phyloP scores from a whole-genome alignment of 2,329 filamentous ascomycete species.

The Cordyceps tenuipes region DNA sequence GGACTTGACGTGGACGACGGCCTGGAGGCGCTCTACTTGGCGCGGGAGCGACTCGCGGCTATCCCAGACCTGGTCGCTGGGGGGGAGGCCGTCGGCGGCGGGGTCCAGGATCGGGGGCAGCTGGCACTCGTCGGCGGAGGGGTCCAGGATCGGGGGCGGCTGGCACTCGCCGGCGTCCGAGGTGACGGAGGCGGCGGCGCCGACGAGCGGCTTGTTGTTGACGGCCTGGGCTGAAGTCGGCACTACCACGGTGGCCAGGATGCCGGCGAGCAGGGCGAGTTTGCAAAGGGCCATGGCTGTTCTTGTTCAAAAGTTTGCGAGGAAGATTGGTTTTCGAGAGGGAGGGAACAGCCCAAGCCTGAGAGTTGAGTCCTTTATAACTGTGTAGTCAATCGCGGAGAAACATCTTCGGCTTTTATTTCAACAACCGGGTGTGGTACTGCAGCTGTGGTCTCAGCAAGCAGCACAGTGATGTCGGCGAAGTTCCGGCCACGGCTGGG shows the following conservation, averaged over 20 bases:
- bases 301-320: neutral
- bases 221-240: neutral
- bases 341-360: neutral
- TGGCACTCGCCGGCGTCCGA: constrained; percentile 20
- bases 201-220: neutral
- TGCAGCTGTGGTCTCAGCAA: too few species aligned
- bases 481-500: too few species aligned
- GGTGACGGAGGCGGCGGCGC: neutral
- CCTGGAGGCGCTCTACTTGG: constrained; percentile 42
- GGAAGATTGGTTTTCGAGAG: neutral
- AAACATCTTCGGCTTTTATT: too few species aligned
- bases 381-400: too few species aligned
- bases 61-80: constrained; percentile 24
- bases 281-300: constrained; percentile 5
- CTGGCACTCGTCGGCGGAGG: constrained; percentile 23
- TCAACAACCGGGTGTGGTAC: too few species aligned
- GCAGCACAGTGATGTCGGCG: too few species aligned
- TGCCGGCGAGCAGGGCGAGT: constrained; percentile 9
- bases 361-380: neutral
- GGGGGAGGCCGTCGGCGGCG: constrained; percentile 24
- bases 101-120: constrained; percentile 27
- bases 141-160: constrained; percentile 26
- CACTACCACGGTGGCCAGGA: neutral
- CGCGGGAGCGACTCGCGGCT: constrained; percentile 25
- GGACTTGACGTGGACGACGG: constrained; percentile 46